A percentile compares a stretch with the other conserved stretches of the same genome.
phyloP scores from a whole-genome alignment of 257 asterid genomes.

The Petunia secreta region DNA sequence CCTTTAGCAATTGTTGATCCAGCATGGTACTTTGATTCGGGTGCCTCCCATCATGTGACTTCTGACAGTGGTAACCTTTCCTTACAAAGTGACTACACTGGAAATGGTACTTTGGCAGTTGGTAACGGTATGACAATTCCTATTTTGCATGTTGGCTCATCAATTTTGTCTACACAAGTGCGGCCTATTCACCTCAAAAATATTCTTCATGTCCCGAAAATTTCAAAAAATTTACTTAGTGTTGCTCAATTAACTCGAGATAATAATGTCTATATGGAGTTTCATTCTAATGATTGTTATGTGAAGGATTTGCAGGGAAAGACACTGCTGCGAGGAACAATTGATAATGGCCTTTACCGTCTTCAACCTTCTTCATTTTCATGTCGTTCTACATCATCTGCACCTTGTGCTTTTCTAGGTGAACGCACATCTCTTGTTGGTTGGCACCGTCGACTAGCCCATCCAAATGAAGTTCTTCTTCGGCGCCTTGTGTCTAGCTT shows the following conservation, averaged over 20 bases:
- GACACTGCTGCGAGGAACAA: background rate
- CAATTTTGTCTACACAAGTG: background rate
- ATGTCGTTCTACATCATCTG: background rate
- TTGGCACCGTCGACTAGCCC: background rate
- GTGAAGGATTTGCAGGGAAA: conserved; percentile 3
- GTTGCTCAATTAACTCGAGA: background rate
- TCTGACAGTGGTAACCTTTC: no score
- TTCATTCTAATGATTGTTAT: background rate
- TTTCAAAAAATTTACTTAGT: background rate
- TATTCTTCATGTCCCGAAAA: background rate
- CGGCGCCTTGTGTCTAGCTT: background rate
- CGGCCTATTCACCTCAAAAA: background rate
- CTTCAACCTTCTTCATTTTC: background rate
- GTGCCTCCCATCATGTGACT: background rate
- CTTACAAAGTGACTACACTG: background rate
- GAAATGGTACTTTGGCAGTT: background rate
- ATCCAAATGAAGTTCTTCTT: background rate
- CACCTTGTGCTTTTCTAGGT: background rate
- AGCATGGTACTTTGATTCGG: background rate
- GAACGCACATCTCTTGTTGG: background rate
- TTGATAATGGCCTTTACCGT: background rate
- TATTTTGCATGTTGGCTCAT: background rate
- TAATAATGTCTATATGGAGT: background rate
- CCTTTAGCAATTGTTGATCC: background rate
- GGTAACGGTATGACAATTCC: background rate